Base-by-base conservation (phyloP, 2,329 filamentous ascomycete species). In the Orbilia blumenaviensis region DNA sequence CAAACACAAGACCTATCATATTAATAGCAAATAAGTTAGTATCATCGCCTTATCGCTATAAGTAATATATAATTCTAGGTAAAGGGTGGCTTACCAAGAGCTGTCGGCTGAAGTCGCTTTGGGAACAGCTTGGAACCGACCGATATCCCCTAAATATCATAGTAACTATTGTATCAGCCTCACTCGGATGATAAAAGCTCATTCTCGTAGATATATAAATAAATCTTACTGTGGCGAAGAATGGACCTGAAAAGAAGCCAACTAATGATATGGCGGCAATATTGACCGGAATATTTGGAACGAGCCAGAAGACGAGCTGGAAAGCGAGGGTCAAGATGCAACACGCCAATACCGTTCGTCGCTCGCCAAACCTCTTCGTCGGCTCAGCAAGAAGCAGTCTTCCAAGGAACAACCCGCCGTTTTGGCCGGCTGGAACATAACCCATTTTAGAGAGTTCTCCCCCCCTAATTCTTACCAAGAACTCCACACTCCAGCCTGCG, bases 401-500 rank as follows among this genome's bases (percentile, higher is more conserved):
- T 0, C 88, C 88, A 0, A 90, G 83, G 2, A 89, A 83, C 0
- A 84, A 83, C 0, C 89, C 89, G 1, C 87, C 88, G 52, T 85
- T 88, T 78, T 87, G 88, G 2, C 88, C 88, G 0, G 88, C 86
- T 0, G 88, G 86, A 0, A 91, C 86, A 61, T 90, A 91, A 0
- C 88, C 89, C 81, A 89, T 87, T 16, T 86, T 83, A 0, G 86
- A 83, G 0, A 90, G 82, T 1, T 87, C 83, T 0, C 88, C 88
- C 1, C 86, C 82, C 0, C 89, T 86, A n/a, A 88, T 87, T 1
- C 85, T 84, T 5, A 90, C 86, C 2, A 91, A 84, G 66, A 88
- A 91, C 78, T 90, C 88, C 1, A 90, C 88, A 0, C 90, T 86
- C 89, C 88, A 91, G 0, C 89, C 88, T 73, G 25, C 23, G 25